A percentile compares a stretch with the other conserved stretches of the same genome.
Evolutionary conservation across 352 stramenopile genomes (phyloP).

Genomic region (Peronosclerospora sorghi): DNA sequence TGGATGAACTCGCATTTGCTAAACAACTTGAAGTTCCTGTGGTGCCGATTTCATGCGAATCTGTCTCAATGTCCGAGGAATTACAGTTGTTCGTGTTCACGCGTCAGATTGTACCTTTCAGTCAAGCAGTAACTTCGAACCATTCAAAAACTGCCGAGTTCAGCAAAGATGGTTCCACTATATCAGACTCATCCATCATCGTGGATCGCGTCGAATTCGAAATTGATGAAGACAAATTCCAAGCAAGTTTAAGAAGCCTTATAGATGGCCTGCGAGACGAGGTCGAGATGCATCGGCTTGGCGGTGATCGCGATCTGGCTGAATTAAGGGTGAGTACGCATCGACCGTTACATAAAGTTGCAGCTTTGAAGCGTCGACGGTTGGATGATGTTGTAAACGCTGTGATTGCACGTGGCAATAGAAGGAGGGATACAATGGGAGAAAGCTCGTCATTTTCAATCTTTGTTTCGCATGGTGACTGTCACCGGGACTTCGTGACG

Average conservation of each 20-base stretch:
- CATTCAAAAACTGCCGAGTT: slow-evolving; percentile 17
- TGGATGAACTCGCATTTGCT: slow-evolving; percentile 67
- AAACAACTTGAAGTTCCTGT: slow-evolving; percentile 59
- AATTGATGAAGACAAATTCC: no score
- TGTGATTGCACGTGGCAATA: slow-evolving; percentile 32
- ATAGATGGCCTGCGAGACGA: no score
- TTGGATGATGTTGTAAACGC: slow-evolving; percentile 54
- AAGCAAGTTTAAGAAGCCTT: no score
- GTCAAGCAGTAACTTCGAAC: slow-evolving; percentile 37
- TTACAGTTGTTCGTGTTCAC: slow-evolving; percentile 73
- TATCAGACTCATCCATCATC: slow-evolving; percentile 10
- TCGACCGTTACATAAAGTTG: no score
- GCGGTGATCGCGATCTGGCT: no score
- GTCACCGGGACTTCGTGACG: slow-evolving; percentile 63
- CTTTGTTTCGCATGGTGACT: slow-evolving; percentile 69
- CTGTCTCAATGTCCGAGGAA: slow-evolving; percentile 47
- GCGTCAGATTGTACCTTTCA: slow-evolving; percentile 69
- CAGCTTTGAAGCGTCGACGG: slow-evolving; percentile 9
- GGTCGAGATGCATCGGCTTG: no score
- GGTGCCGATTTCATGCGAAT: slow-evolving; percentile 61
- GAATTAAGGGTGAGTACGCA: no score
- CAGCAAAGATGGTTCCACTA: slow-evolving; percentile 8
- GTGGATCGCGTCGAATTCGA: no score
- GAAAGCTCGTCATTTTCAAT: slow-evolving; percentile 33
- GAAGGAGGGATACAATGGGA: slow-evolving; percentile 9